phyloP scores from a whole-genome alignment of 2,329 filamentous ascomycete species.

The Paecilomyces sp. region DNA sequence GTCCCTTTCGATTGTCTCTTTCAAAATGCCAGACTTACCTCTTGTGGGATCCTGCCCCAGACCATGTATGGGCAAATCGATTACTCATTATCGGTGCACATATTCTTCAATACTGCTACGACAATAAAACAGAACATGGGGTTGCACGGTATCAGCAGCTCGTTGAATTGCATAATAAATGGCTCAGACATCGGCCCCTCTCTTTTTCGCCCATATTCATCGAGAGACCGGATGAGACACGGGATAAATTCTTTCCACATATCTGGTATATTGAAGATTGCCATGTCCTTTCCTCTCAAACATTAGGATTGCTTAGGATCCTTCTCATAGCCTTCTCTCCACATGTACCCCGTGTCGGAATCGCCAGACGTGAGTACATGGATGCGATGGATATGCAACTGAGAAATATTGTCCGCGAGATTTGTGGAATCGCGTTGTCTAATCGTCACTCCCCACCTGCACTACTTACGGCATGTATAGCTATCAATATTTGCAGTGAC shows the following conservation, averaged over 20 bases:
- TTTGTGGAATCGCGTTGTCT: background rate
- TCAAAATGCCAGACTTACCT: background rate
- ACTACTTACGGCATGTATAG: conserved; percentile 4
- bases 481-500: conserved; percentile 8
- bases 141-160: background rate
- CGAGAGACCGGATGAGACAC: conserved; percentile 23
- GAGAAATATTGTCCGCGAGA: background rate
- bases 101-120: conserved; percentile 56
- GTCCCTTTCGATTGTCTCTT: conserved; percentile 12
- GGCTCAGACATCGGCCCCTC: conserved; percentile 32
- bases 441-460: background rate
- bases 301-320: conserved; percentile 51
- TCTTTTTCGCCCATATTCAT: conserved; percentile 52
- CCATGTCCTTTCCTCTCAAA: conserved; percentile 53
- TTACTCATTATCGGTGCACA: conserved; percentile 55
- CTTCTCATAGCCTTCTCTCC: conserved; percentile 52
- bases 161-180: conserved; percentile 41
- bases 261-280: conserved; percentile 51
- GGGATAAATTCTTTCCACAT: conserved; percentile 45
- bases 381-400: background rate
- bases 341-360: conserved; percentile 16
- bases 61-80: conserved; percentile 41
- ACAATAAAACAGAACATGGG: conserved; percentile 11
- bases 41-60: background rate
- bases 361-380: background rate